Evolutionary conservation across 169 alveolate genomes (phyloP), one percentile per base, ranked within the genome.

Genomic region (Condylostoma magnum): DNA sequence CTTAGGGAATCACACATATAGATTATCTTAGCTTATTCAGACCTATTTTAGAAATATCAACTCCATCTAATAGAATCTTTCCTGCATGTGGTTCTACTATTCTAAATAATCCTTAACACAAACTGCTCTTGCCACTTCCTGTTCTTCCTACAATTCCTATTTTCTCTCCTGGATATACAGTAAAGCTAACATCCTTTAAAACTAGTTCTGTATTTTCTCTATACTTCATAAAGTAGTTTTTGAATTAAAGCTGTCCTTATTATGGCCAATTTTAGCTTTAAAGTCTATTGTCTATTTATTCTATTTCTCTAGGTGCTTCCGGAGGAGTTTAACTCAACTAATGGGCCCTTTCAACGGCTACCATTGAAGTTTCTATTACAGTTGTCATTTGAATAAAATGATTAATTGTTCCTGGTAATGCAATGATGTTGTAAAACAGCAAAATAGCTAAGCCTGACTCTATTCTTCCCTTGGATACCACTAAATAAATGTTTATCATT

Each of bases 121-220:
- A 47, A 8, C 93, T 85, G 20, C 87, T 56, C 51, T 91, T 91
- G 2, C 96, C 96, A 18, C 92, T 70, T 10, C 96, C 96, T 52
- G 95, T 93, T 78, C 94, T 86, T 15, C 97, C 97, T 6, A 85
- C 93, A n/a, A 84, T 52, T 10, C 97, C 97, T 6, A 92, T 80
- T 75, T 89, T 86, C 63, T 87, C 83, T 28, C 92, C 92, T 15
- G 82, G 72, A 10, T 80, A 34, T 28, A 92, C 79, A 25, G n/a
- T 66, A 25, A 89, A 77, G 66, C 66, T 72, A 12, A 92, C 58
- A 6, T 74, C 73, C 31, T 83, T 83, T 6, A 89, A 65, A 0
- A 87, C 93, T 8, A 78, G 41, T 27, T 85, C 93, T 15, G 89
- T 75, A 47, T 84, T 78, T 3, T 90, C 83, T 77, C 97, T 85